phyloP scores from a whole-genome alignment of 768 basidiomycete species.

The Candolleomyces eurysporus region DNA sequence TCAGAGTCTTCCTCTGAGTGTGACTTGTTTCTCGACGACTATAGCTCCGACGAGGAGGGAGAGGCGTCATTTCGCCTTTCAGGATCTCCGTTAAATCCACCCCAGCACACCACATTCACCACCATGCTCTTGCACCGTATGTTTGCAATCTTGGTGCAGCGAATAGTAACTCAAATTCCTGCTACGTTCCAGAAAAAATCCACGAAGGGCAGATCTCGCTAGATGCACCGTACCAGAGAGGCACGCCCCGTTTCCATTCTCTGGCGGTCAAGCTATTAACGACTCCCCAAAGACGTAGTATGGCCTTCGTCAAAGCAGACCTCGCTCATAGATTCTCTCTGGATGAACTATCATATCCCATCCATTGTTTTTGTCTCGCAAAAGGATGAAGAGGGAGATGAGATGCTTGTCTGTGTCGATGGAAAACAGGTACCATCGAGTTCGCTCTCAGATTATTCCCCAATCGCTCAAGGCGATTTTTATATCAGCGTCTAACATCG shows the following conservation, averaged over 20 bases:
- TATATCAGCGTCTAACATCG: constrained; percentile 62
- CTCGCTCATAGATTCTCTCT: constrained; percentile 72
- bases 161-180: too few species aligned
- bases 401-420: constrained; percentile 67
- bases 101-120: constrained; percentile 34
- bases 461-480: background rate
- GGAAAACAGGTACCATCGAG: constrained; percentile 63
- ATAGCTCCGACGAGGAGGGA: too few species aligned
- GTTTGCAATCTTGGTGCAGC: constrained; percentile 8
- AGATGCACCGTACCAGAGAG: constrained; percentile 38
- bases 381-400: constrained; percentile 47
- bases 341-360: constrained; percentile 76
- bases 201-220: constrained; percentile 71
- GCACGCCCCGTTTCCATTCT: background rate
- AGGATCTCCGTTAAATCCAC: too few species aligned
- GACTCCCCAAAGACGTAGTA: constrained; percentile 57
- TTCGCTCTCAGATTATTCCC: constrained; percentile 26
- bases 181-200: constrained; percentile 45
- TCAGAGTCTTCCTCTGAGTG: background rate
- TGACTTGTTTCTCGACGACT: too few species aligned
- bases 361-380: constrained; percentile 73
- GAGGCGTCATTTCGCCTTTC: too few species aligned
- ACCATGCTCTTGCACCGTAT: constrained; percentile 48
- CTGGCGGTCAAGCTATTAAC: background rate
- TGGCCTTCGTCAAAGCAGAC: constrained; percentile 73